Evolutionary conservation across 169 alveolate species (phyloP).

Genomic region (Plasmodium gonderi): DNA sequence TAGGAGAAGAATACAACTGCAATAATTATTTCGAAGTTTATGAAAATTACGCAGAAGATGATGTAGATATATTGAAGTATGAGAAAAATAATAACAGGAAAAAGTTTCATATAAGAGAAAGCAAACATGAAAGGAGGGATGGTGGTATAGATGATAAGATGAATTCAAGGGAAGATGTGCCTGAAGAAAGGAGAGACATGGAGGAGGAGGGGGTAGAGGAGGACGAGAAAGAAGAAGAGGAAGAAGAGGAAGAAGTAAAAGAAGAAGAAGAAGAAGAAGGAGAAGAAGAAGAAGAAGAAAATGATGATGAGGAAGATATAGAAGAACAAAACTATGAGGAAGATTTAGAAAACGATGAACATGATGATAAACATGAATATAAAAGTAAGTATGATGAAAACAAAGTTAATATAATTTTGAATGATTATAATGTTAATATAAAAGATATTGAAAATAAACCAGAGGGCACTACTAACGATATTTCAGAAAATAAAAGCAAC

Average conservation of each 20-base stretch:
- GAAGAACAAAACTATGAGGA: neutral
- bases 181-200: neutral
- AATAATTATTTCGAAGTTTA: slow-evolving; percentile 55
- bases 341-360: slow-evolving; percentile 15
- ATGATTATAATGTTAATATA: slow-evolving; percentile 13
- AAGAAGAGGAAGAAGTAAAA: neutral
- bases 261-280: neutral
- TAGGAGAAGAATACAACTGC: slow-evolving; percentile 67
- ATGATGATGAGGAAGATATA: neutral
- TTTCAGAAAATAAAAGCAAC: slow-evolving; percentile 8
- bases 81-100: slow-evolving; percentile 30
- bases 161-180: no score
- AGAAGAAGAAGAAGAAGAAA: slow-evolving; percentile 17
- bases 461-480: neutral
- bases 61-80: slow-evolving; percentile 58
- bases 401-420: slow-evolving; percentile 22
- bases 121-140: neutral
- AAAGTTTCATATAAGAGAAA: slow-evolving; percentile 5
- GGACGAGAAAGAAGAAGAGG: neutral
- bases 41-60: slow-evolving; percentile 70
- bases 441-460: slow-evolving; percentile 18
- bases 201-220: neutral
- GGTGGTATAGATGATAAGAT: neutral
- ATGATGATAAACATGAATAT: neutral
- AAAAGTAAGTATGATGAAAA: slow-evolving; percentile 39